These are phyloP conservation scores for Thymus quinquecostatus DNA, from an alignment of 257 asterid species.

Conservation along the genomic window DNA sequence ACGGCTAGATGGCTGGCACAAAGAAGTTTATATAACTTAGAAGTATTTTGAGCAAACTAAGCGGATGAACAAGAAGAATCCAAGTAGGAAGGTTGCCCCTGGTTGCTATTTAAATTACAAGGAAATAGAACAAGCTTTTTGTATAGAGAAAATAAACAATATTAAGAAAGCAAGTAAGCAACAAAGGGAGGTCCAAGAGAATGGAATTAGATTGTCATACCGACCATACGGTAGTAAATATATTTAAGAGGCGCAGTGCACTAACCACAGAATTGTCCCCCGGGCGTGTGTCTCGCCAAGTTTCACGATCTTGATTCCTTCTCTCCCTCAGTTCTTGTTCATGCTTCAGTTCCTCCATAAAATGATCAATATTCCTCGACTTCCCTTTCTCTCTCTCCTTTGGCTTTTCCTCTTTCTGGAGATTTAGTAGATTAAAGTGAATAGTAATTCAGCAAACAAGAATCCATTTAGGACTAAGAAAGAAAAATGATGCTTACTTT, in stretches of 20 bases:
- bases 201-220: neutral
- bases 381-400: constrained; percentile 86
- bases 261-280: constrained; percentile 74
- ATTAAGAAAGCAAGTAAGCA: neutral
- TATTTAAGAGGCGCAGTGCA: constrained; percentile 21
- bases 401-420: constrained; percentile 85
- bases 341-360: constrained; percentile 95
- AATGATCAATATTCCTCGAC: constrained; percentile 85
- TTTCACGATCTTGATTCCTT: constrained; percentile 87
- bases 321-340: constrained; percentile 95
- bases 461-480: neutral
- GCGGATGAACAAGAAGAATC: neutral
- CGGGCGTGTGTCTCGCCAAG: constrained; percentile 70
- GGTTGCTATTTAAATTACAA: neutral
- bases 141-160: constrained; percentile 4
- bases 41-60: constrained; percentile 22
- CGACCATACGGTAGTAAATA: neutral
- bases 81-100: constrained; percentile 13
- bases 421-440: constrained; percentile 29
- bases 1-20: constrained; percentile 74
- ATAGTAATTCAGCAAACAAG: constrained; percentile 18
- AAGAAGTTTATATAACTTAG: constrained; percentile 28
- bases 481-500: constrained; percentile 54
- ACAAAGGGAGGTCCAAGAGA: constrained; percentile 18
- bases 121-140: constrained; percentile 1